phyloP scores from a whole-genome alignment of 139 green algal genomes.

The Diplosphaera chodatii region DNA sequence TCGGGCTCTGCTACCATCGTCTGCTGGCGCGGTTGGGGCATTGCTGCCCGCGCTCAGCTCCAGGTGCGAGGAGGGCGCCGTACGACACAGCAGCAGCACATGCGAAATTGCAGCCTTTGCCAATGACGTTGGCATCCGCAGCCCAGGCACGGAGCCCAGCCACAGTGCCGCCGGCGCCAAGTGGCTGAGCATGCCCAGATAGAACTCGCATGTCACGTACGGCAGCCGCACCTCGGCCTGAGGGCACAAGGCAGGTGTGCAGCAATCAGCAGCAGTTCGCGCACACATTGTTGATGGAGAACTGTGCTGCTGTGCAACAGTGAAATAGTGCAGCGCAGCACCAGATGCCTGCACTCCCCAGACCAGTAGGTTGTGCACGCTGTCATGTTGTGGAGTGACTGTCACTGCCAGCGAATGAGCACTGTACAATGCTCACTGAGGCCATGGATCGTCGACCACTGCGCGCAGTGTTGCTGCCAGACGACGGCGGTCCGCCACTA shows the following conservation, averaged over 20 bases:
- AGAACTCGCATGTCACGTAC: background rate
- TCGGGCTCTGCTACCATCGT: too few species aligned
- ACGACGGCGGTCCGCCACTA: background rate
- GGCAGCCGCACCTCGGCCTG: background rate
- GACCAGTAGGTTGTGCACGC: too few species aligned
- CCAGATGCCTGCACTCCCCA: too few species aligned
- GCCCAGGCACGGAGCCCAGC: background rate
- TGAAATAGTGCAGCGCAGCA: too few species aligned
- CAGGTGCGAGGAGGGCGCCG: too few species aligned
- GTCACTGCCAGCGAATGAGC: background rate
- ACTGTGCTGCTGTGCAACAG: too few species aligned
- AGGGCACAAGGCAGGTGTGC: background rate
- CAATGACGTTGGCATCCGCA: background rate
- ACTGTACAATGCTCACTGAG: background rate
- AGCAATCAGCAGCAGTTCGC: background rate
- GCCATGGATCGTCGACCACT: background rate
- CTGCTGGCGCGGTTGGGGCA: too few species aligned
- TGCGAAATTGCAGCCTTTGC: background rate
- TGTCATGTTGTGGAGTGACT: too few species aligned
- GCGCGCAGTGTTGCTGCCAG: background rate
- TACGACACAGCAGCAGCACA: slow-evolving; percentile 1
- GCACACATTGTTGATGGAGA: background rate
- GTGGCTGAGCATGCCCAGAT: background rate
- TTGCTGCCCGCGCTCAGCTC: too few species aligned
- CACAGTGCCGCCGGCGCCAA: background rate